Evolutionary conservation across 2,329 filamentous ascomycete genomes (phyloP).

Genomic region (Metarhizium anisopliae): DNA sequence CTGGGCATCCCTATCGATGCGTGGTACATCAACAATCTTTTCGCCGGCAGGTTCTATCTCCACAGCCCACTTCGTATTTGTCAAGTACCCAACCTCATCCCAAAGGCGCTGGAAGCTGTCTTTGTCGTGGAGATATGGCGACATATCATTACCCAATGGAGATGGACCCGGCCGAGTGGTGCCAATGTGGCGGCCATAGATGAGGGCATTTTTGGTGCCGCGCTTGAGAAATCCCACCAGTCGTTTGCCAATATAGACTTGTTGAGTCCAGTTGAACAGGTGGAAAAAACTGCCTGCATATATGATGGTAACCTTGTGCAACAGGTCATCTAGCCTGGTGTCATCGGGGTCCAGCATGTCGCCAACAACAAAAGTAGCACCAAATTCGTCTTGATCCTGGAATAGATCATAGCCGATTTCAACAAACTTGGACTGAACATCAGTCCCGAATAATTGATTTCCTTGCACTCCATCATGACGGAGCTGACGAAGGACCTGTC

Average conservation of each 20-base stretch:
- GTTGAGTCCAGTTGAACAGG: slow-evolving; percentile 37
- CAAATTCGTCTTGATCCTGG: slow-evolving; percentile 41
- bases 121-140: slow-evolving; percentile 38
- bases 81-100: slow-evolving; percentile 41
- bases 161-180: slow-evolving; percentile 18
- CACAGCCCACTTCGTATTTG: slow-evolving; percentile 40
- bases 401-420: slow-evolving; percentile 57
- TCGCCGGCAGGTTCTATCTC: slow-evolving; percentile 26
- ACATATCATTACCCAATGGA: slow-evolving; percentile 11
- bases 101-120: slow-evolving; percentile 43
- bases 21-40: slow-evolving; percentile 14
- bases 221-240: slow-evolving; percentile 36
- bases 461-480: slow-evolving; percentile 39
- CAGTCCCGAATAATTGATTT: slow-evolving; percentile 38
- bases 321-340: slow-evolving; percentile 21
- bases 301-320: slow-evolving; percentile 36
- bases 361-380: slow-evolving; percentile 39
- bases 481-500: slow-evolving; percentile 40
- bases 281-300: slow-evolving; percentile 42
- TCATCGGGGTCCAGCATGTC: slow-evolving; percentile 38
- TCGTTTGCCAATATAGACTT: slow-evolving; percentile 34
- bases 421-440: slow-evolving; percentile 41
- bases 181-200: slow-evolving; percentile 44
- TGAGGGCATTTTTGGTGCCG: slow-evolving; percentile 33
- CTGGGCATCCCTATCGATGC: slow-evolving; percentile 16